phyloP scores from a whole-genome alignment of 345 rosid species.

The Eucalyptus curtisii region DNA sequence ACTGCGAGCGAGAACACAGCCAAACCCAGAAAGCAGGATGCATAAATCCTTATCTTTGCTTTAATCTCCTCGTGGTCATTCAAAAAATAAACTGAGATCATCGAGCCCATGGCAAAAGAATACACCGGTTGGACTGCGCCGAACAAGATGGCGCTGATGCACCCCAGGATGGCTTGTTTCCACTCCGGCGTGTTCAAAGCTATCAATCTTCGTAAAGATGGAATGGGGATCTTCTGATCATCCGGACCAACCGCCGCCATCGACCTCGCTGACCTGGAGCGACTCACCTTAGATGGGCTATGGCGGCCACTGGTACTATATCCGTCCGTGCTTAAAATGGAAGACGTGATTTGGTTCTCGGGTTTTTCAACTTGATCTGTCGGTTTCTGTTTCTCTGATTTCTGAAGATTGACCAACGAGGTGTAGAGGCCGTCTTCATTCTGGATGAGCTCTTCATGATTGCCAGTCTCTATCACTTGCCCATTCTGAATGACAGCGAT shows the following conservation, averaged over 20 bases:
- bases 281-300: conserved; percentile 35
- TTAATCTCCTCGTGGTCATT: conserved; percentile 37
- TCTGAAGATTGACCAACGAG: conserved; percentile 45
- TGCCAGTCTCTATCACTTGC: conserved; percentile 35
- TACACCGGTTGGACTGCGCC: conserved; percentile 56
- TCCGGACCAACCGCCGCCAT: not conserved
- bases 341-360: not conserved
- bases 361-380: not conserved
- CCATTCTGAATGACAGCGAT: conserved; percentile 46
- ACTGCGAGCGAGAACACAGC: conserved; percentile 29
- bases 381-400: conserved; percentile 6
- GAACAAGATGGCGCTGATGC: conserved; percentile 38
- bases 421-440: conserved; percentile 31
- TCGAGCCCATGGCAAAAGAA: conserved; percentile 33
- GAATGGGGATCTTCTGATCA: conserved; percentile 10
- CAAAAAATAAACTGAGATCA: conserved; percentile 42
- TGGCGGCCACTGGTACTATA: conserved; percentile 17
- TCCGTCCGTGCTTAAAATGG: conserved; percentile 14
- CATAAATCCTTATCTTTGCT: conserved; percentile 34
- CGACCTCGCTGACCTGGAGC: conserved; percentile 44
- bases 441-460: conserved; percentile 43
- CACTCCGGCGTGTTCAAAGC: conserved; percentile 56
- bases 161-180: conserved; percentile 52
- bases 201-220: conserved; percentile 44
- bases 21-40: conserved; percentile 29